Percentiles rank a stretch among this genome's conserved stretches.
phyloP scores from a whole-genome alignment of 768 basidiomycete species.

The Boletellus sp. region DNA sequence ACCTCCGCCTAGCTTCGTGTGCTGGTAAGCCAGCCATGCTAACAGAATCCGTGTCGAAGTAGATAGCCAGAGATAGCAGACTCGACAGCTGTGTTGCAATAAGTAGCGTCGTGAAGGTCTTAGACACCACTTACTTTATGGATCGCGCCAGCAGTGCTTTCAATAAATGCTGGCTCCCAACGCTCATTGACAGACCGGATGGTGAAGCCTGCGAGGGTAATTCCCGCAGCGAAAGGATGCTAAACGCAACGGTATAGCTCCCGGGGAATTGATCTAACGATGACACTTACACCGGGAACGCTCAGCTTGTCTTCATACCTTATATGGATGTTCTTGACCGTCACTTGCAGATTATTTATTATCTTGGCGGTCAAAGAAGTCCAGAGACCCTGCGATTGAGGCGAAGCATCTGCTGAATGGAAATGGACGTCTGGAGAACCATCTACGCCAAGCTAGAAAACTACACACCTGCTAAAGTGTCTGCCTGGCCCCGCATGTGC shows the following conservation, averaged over 20 bases:
- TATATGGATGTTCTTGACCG: constrained; percentile 92
- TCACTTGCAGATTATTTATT: constrained; percentile 94
- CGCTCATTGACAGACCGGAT: constrained; percentile 83
- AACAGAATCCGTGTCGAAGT: constrained; percentile 90
- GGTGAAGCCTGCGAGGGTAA: constrained; percentile 84
- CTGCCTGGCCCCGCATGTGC: constrained; percentile 59
- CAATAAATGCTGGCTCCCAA: constrained; percentile 91
- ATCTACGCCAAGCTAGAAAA: not conserved
- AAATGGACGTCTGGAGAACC: constrained; percentile 1
- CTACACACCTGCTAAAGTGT: constrained; percentile 43
- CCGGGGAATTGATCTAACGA: not conserved
- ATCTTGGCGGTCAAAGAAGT: constrained; percentile 83
- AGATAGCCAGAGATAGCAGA: constrained; percentile 81
- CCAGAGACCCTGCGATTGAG: constrained; percentile 82
- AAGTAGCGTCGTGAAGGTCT: not conserved
- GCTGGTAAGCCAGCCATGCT: constrained; percentile 69
- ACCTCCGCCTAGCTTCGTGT: constrained; percentile 64
- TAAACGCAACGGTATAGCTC: constrained; percentile 29
- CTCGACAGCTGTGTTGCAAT: constrained; percentile 62
- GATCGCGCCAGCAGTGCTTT: constrained; percentile 79
- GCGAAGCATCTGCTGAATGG: constrained; percentile 41
- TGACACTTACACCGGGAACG: constrained; percentile 74
- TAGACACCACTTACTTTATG: constrained; percentile 62
- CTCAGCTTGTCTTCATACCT: constrained; percentile 95
- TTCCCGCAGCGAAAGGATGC: constrained; percentile 93